Evolutionary conservation across 768 basidiomycete genomes (phyloP).

Genomic region (Piloderma croceum): DNA sequence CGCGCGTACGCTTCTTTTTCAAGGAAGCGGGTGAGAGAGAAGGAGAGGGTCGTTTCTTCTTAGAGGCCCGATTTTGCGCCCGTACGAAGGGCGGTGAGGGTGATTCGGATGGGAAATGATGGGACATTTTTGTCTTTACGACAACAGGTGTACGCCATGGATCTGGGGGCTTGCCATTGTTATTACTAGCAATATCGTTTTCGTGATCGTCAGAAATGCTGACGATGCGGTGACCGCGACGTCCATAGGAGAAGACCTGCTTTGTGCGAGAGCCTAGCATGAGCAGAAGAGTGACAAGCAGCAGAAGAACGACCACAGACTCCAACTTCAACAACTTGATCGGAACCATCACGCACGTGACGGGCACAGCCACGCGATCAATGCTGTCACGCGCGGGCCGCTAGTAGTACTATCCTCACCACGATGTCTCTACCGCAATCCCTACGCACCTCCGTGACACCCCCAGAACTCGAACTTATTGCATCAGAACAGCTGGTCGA

Average conservation of each 20-base stretch:
- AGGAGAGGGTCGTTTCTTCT: conserved; percentile 15
- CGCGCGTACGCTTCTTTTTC: conserved; percentile 27
- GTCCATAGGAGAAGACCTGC: conserved; percentile 61
- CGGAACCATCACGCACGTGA: too few relatives aligned
- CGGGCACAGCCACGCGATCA: too few relatives aligned
- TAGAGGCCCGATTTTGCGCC: not conserved
- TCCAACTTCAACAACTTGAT: too few relatives aligned
- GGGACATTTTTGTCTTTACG: too few relatives aligned
- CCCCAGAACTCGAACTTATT: conserved; percentile 83
- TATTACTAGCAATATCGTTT: conserved; percentile 31
- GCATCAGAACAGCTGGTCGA: conserved; percentile 81
- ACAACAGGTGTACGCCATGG: conserved; percentile 23
- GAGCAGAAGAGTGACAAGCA: too few relatives aligned
- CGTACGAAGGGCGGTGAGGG: not conserved
- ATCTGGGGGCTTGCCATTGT: conserved; percentile 38
- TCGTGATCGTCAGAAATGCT: conserved; percentile 34
- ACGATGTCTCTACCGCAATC: conserved; percentile 74
- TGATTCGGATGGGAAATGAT: not conserved
- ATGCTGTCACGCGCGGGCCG: too few relatives aligned
- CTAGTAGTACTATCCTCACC: too few relatives aligned
- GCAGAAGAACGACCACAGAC: too few relatives aligned
- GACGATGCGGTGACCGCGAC: conserved; percentile 57
- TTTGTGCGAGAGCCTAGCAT: conserved; percentile 63
- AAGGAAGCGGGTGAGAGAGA: conserved; percentile 20
- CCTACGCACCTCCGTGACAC: conserved; percentile 67